Percentiles rank a stretch among this genome's conserved stretches.
Evolutionary conservation across 805 yeast species (phyloP).

Genomic region (Hermanozyma aechmeae): DNA sequence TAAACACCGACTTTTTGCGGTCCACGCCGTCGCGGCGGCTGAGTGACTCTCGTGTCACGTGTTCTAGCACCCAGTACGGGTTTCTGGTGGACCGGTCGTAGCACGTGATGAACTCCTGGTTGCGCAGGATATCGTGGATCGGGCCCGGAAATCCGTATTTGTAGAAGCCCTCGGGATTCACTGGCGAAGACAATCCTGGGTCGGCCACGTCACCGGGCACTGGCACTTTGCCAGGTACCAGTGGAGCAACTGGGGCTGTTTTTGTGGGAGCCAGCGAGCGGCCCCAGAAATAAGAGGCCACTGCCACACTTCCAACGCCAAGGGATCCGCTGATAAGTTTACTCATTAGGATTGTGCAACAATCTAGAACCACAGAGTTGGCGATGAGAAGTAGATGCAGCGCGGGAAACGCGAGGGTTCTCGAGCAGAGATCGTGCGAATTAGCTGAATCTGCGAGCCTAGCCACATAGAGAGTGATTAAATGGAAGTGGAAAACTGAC

Average conservation of each 20-base stretch:
- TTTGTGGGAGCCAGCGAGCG: conserved; percentile 14
- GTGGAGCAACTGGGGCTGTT: conserved; percentile 3
- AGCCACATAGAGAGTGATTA: no score
- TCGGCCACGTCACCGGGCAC: conserved; percentile 10
- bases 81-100: conserved; percentile 78
- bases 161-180: conserved; percentile 75
- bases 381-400: no score
- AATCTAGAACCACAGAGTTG: no score
- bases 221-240: conserved; percentile 1
- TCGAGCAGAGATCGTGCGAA: no score
- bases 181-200: conserved; percentile 22
- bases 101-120: conserved; percentile 75
- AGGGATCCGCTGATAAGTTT: conserved; percentile 19
- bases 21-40: conserved; percentile 47
- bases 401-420: no score
- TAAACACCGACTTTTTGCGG: conserved; percentile 72
- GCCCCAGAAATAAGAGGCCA: conserved; percentile 34
- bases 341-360: no score
- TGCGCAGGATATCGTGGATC: conserved; percentile 66
- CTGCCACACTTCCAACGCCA: conserved; percentile 30
- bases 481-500: no score
- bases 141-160: conserved; percentile 96
- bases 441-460: no score
- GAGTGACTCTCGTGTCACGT: conserved; percentile 68
- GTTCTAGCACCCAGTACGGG: conserved; percentile 89